Evolutionary conservation across 176 grass and related monocot genomes (phyloP).

Genomic region (Rhynchospora breviuscula): DNA sequence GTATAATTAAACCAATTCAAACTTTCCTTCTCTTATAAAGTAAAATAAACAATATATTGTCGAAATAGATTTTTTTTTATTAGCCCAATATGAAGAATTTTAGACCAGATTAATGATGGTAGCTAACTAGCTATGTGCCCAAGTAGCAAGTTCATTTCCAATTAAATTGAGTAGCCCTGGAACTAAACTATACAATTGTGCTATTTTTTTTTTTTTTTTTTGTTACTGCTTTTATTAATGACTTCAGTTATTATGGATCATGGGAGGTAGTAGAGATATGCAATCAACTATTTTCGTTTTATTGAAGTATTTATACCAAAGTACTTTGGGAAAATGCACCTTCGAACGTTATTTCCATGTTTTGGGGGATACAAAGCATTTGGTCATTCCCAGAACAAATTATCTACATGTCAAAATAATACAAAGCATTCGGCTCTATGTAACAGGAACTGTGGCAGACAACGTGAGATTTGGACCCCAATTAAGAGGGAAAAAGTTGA

Average conservation of each 20-base stretch:
- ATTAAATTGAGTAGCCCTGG: not conserved
- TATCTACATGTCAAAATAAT: too few relatives aligned
- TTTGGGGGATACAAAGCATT: too few relatives aligned
- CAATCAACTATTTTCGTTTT: too few relatives aligned
- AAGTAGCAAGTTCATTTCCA: not conserved
- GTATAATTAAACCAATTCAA: not conserved
- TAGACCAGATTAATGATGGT: not conserved
- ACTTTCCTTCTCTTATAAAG: not conserved
- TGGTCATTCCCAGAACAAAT: too few relatives aligned
- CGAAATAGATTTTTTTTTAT: not conserved
- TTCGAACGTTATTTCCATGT: too few relatives aligned
- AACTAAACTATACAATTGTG: not conserved
- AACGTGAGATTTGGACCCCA: conserved; percentile 82
- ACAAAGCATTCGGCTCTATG: not conserved
- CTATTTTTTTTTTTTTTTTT: too few relatives aligned
- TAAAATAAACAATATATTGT: not conserved
- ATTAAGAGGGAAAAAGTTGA: conserved; percentile 64
- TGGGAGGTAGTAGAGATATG: too few relatives aligned
- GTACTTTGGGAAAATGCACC: too few relatives aligned
- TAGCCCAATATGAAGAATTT: not conserved
- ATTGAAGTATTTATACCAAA: too few relatives aligned
- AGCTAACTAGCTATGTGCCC: not conserved
- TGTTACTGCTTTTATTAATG: too few relatives aligned
- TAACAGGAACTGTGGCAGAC: conserved; percentile 66
- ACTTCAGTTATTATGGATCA: too few relatives aligned